Conservation (phyloP, 23 red algal genomes). For the Cyanidium caldarium region DNA sequence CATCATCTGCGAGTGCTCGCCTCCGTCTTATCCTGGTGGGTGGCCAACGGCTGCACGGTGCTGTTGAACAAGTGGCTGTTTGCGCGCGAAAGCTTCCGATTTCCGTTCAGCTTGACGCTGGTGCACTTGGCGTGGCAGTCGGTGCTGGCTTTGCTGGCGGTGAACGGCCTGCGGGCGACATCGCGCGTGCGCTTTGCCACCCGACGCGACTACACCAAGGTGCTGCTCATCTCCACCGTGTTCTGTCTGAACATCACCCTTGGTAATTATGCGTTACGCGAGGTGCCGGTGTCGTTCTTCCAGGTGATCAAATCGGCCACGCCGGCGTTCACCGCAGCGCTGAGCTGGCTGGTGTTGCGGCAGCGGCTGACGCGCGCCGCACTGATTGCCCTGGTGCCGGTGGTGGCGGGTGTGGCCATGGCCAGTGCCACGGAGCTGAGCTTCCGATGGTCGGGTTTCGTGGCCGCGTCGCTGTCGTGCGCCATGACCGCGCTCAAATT, state of each 20-base stretch:
- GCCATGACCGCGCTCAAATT: constrained; percentile 64
- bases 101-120: constrained; percentile 49
- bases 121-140: constrained; percentile 53
- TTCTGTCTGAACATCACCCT: constrained; percentile 63
- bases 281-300: constrained; percentile 66
- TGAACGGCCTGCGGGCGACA: constrained; percentile 26
- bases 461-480: constrained; percentile 63
- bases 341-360: constrained; percentile 46
- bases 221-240: constrained; percentile 47
- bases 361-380: constrained; percentile 33
- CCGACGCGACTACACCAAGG: constrained; percentile 28
- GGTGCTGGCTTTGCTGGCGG: constrained; percentile 37
- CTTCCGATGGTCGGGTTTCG: constrained; percentile 70
- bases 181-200: constrained; percentile 43
- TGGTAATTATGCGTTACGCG: constrained; percentile 52
- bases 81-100: constrained; percentile 22
- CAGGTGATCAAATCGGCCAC: constrained; percentile 65
- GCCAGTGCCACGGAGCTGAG: constrained; percentile 54
- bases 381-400: constrained; percentile 58
- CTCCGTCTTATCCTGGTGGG: too few relatives aligned
- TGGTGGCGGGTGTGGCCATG: constrained; percentile 55
- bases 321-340: constrained; percentile 36
- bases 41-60: constrained; percentile 18
- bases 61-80: constrained; percentile 77
- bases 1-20: too few relatives aligned